Base-by-base conservation (phyloP, 2,329 filamentous ascomycete genomes). In the Ampelomyces quisqualis region DNA sequence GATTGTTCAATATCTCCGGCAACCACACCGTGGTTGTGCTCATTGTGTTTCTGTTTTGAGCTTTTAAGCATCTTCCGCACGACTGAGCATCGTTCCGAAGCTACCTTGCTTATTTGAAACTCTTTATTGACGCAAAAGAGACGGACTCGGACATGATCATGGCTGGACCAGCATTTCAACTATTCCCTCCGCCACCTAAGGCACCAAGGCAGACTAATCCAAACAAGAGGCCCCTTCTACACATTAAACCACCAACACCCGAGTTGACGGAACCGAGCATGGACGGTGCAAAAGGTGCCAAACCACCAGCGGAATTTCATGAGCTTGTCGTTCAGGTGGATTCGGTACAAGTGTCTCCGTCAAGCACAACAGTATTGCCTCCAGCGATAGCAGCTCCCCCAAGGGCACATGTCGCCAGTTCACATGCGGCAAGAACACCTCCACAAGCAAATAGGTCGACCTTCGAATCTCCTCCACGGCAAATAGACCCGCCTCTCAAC, bases 261-360 rank as follows among this genome's bases (percentile, higher is more conserved):
- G 64, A 66, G 23, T 57, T 65, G 8, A 28, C 49, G 33, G 47
- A 55, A 37, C 58, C 62, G 40, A 56, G 47, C 14, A 58, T 58
- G 47, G 59, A 67, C 18, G 62, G 58, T 45, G 55, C 58, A 37
- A 60, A 61, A 38, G 57, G 46, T 36, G 49, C 56, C 18, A 64
- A 62, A 28, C 45, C 58, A 31, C 57, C 58, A 30, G 43, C 49
- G 24, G 65, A 69, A 49, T 67, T 69, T 33, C 67, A 70, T 39
- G 65, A 69, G 38, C 62, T 70, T 31, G 51, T 70, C 32, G 62
- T 70, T 13, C 65, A 69, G 39, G 64, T 69, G 57, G 65, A 68
- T 36, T 65, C 67, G 14, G 58, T 60, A n/a, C 62, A 63, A 28
- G 57, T 63, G 7, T 65, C 65, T 7, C 58, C 62, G 9, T 55